phyloP scores from a whole-genome alignment of 1,139 yeast species.

The Pichia sp. region DNA sequence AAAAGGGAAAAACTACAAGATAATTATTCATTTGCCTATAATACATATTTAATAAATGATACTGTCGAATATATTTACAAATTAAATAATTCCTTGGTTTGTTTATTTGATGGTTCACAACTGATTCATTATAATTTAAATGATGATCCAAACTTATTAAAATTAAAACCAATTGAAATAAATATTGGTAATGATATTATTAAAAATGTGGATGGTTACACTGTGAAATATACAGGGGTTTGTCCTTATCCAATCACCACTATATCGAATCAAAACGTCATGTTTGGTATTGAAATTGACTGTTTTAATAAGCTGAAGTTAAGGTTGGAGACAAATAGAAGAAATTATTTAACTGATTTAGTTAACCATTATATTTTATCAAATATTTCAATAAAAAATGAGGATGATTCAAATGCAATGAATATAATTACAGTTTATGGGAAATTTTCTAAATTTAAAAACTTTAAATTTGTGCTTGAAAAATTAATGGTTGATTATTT shows the following conservation, averaged over 20 bases:
- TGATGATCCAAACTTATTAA: constrained; percentile 19
- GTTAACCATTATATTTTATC: constrained; percentile 28
- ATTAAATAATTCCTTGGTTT: constrained; percentile 20
- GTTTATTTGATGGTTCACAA: constrained; percentile 29
- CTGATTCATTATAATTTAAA: constrained; percentile 27
- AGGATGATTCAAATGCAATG: constrained; percentile 20
- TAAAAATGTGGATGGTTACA: constrained; percentile 2
- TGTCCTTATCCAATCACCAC: constrained; percentile 30
- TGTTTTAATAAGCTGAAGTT: constrained; percentile 21
- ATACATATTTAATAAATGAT: constrained; percentile 19
- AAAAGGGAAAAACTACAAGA: constrained; percentile 22
- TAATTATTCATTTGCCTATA: constrained; percentile 15
- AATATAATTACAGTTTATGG: constrained; percentile 24
- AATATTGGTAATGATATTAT: constrained; percentile 27
- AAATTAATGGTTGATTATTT: constrained; percentile 30
- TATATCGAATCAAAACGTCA: constrained; percentile 26
- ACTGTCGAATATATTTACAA: constrained; percentile 28
- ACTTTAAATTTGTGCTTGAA: constrained; percentile 30
- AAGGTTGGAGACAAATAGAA: constrained; percentile 25
- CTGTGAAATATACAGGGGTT: constrained; percentile 26
- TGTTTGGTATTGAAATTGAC: constrained; percentile 30
- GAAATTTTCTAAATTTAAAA: constrained; percentile 27
- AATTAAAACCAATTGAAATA: constrained; percentile 23
- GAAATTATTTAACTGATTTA: constrained; percentile 27
- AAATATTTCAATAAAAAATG: constrained; percentile 19